Conservation (phyloP, 306 rosid genomes). For the Castanea crenata region DNA sequence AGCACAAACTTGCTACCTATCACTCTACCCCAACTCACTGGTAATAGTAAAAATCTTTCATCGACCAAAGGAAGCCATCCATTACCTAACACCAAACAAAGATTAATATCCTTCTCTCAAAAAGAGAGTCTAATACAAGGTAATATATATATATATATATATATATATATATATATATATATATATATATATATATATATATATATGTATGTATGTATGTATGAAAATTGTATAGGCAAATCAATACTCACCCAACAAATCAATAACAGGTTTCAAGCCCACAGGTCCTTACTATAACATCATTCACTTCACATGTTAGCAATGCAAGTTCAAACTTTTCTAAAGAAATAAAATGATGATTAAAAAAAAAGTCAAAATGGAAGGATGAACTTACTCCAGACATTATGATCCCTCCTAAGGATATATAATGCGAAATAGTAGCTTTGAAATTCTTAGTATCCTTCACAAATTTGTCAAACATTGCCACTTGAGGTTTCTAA, state of each 20-base stretch:
- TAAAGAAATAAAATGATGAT: background rate
- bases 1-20: background rate
- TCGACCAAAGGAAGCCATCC: background rate
- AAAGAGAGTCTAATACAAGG: background rate
- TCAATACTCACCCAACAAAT: conserved; percentile 41
- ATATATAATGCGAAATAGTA: too few relatives aligned
- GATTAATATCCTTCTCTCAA: background rate
- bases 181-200: too few relatives aligned
- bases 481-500: too few relatives aligned
- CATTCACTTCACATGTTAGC: conserved; percentile 4
- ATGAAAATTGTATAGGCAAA: background rate
- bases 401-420: too few relatives aligned
- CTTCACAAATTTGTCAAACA: too few relatives aligned
- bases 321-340: background rate
- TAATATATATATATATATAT: too few relatives aligned
- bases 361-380: too few relatives aligned
- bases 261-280: conserved; percentile 38
- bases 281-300: background rate
- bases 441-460: too few relatives aligned
- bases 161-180: too few relatives aligned
- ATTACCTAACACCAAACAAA: background rate
- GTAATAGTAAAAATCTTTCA: background rate
- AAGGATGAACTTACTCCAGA: too few relatives aligned
- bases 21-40: background rate
- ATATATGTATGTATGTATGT: too few relatives aligned